A percentile compares a stretch with the other conserved stretches of the same genome.
These are phyloP conservation scores for Penicillium polonicum DNA, from an alignment of 2,329 filamentous ascomycete species.

Conservation along the genomic window DNA sequence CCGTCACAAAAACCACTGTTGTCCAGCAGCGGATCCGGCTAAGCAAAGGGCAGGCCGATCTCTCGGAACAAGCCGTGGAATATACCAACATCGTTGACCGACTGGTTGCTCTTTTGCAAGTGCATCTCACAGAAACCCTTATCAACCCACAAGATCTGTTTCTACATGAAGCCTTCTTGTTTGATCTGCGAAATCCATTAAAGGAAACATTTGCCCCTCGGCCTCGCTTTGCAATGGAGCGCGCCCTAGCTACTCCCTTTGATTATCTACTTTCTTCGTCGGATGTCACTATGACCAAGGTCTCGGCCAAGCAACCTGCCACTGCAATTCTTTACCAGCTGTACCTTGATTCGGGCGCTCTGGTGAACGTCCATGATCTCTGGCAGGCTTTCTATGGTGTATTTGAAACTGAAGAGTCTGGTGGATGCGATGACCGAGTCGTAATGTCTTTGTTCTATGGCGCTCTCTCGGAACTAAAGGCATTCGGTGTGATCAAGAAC, in stretches of 20 bases:
- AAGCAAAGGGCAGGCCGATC: slow-evolving; percentile 55
- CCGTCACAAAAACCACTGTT: slow-evolving; percentile 57
- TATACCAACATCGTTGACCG: slow-evolving; percentile 55
- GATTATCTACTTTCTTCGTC: slow-evolving; percentile 60
- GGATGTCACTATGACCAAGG: slow-evolving; percentile 26
- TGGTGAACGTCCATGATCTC: slow-evolving; percentile 62
- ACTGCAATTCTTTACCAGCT: slow-evolving; percentile 62
- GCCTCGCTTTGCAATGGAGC: slow-evolving; percentile 59
- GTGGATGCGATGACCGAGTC: slow-evolving; percentile 34
- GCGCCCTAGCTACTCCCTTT: slow-evolving; percentile 58
- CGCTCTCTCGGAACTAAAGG: slow-evolving; percentile 77
- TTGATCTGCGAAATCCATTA: slow-evolving; percentile 58
- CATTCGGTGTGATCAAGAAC: slow-evolving; percentile 81
- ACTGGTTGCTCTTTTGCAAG: slow-evolving; percentile 47
- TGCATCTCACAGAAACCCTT: slow-evolving; percentile 48
- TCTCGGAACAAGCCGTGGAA: slow-evolving; percentile 54
- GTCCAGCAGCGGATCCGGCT: slow-evolving; percentile 60
- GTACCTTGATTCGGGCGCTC: slow-evolving; percentile 60
- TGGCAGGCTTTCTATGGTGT: slow-evolving; percentile 62
- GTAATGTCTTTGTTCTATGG: slow-evolving; percentile 76
- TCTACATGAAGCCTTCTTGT: slow-evolving; percentile 58
- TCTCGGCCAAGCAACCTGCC: slow-evolving; percentile 56
- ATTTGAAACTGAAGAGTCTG: slow-evolving; percentile 37
- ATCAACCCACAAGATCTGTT: slow-evolving; percentile 52
- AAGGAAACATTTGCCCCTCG: slow-evolving; percentile 58